Percentiles rank a stretch among this genome's conserved stretches.
These are phyloP conservation scores for Botryotinia calthae DNA, from an alignment of 2,329 filamentous ascomycete species.

Conservation along the genomic window DNA sequence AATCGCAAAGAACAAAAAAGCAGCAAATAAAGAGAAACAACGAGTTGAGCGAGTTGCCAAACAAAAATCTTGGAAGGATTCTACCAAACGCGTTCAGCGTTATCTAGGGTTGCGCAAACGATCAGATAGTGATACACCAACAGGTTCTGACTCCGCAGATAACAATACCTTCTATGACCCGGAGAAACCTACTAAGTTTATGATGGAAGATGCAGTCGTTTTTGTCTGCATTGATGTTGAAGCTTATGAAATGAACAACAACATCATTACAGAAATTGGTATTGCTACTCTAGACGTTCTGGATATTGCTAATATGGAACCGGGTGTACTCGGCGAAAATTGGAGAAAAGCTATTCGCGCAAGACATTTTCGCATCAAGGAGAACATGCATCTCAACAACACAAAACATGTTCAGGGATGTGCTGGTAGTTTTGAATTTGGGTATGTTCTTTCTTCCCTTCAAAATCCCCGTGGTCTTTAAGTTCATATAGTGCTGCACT, in stretches of 20 bases:
- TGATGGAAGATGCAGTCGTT: slow-evolving; percentile 55
- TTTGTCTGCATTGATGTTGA: slow-evolving; percentile 84
- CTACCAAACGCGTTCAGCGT: slow-evolving; percentile 62
- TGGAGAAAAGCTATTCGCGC: slow-evolving; percentile 68
- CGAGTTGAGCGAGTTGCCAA: slow-evolving; percentile 48
- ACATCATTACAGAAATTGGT: slow-evolving; percentile 79
- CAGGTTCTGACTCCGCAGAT: slow-evolving; percentile 25
- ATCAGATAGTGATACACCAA: slow-evolving; percentile 8
- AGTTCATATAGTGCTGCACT: neutral
- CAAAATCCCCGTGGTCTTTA: neutral
- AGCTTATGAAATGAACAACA: slow-evolving; percentile 66
- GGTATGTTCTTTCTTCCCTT: slow-evolving; percentile 45
- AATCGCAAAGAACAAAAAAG: slow-evolving; percentile 47
- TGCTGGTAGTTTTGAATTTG: slow-evolving; percentile 73
- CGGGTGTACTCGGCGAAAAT: slow-evolving; percentile 58
- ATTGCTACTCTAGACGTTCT: slow-evolving; percentile 75
- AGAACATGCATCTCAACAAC: slow-evolving; percentile 67
- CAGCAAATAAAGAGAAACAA: slow-evolving; percentile 48
- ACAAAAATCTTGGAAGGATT: slow-evolving; percentile 52
- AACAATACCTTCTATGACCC: slow-evolving; percentile 44
- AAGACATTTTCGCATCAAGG: slow-evolving; percentile 73
- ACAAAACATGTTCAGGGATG: slow-evolving; percentile 66
- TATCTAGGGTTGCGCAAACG: slow-evolving; percentile 66
- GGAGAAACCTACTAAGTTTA: slow-evolving; percentile 45
- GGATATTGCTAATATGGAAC: slow-evolving; percentile 51